Percentiles rank a stretch among this genome's conserved stretches.
Evolutionary conservation across 1,139 yeast species (phyloP).

Genomic region (Saccharomyces hybrid): DNA sequence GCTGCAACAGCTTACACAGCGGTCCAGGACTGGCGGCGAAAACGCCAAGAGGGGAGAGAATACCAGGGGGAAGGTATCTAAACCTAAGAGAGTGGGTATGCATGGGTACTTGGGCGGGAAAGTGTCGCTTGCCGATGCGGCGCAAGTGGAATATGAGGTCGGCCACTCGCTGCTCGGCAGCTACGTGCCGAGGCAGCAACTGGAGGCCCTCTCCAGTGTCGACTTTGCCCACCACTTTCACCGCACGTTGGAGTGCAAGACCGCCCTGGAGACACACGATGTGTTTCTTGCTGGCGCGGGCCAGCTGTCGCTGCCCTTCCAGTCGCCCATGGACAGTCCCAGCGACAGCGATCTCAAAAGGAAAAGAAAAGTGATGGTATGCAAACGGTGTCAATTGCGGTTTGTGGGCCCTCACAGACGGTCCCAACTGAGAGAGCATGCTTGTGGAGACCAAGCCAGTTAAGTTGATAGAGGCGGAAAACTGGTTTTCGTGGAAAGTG

Average conservation of each 20-base stretch:
- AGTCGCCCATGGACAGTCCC: slow-evolving; percentile 4
- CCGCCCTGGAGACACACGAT: slow-evolving; percentile 23
- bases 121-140: slow-evolving; percentile 20
- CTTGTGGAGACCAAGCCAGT: slow-evolving; percentile 5
- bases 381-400: slow-evolving; percentile 19
- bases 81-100: slow-evolving; percentile 17
- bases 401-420: slow-evolving; percentile 22
- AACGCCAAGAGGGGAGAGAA: slow-evolving; percentile 8
- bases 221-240: slow-evolving; percentile 31
- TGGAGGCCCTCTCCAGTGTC: slow-evolving; percentile 28
- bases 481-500: not conserved
- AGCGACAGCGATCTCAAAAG: slow-evolving; percentile 3
- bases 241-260: slow-evolving; percentile 25
- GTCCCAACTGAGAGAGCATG: slow-evolving; percentile 11
- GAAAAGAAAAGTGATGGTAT: slow-evolving; percentile 19
- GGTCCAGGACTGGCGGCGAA: slow-evolving; percentile 7
- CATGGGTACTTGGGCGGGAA: slow-evolving; percentile 30
- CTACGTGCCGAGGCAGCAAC: slow-evolving; percentile 28
- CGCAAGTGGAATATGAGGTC: slow-evolving; percentile 22
- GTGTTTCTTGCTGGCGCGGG: slow-evolving; percentile 15
- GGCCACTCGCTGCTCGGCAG: slow-evolving; percentile 30
- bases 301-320: slow-evolving; percentile 4
- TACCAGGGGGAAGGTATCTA: slow-evolving; percentile 5
- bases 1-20: slow-evolving; percentile 19
- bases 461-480: not conserved